Percentiles rank a stretch among this genome's conserved stretches.
Conservation (phyloP, 192 early-diverging fungal genomes). For the Funneliformis geosporum region DNA sequence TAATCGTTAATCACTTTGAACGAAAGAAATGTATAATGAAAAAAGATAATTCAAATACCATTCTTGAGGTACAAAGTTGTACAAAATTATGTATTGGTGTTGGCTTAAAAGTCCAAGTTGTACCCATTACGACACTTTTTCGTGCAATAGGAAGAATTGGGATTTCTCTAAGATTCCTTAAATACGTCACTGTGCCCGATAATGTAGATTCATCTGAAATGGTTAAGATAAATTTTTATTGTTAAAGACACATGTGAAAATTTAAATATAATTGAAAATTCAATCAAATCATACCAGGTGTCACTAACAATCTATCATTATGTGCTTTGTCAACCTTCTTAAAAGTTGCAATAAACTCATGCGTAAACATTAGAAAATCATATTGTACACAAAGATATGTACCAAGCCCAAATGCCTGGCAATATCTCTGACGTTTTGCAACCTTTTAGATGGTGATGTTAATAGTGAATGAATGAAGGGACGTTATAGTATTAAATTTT, state of each 20-base stretch:
- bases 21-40: not conserved
- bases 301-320: constrained; percentile 54
- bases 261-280: not conserved
- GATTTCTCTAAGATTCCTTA: constrained; percentile 52
- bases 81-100: constrained; percentile 61
- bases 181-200: constrained; percentile 27
- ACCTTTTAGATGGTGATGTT: constrained; percentile 40
- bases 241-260: not conserved
- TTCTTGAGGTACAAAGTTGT: constrained; percentile 73
- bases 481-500: not conserved
- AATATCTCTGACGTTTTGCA: constrained; percentile 87
- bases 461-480: not conserved
- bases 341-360: constrained; percentile 88
- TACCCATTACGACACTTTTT: constrained; percentile 88
- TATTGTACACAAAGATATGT: constrained; percentile 86
- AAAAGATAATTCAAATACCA: constrained; percentile 44
- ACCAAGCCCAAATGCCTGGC: constrained; percentile 82
- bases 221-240: constrained; percentile 24
- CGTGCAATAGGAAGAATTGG: constrained; percentile 77
- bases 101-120: constrained; percentile 83
- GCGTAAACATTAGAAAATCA: constrained; percentile 92
- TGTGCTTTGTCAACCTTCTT: constrained; percentile 62
- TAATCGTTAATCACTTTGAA: not conserved
- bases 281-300: constrained; percentile 37
- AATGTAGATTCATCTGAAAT: constrained; percentile 35